Percentiles rank a stretch among this genome's conserved stretches.
Conservation (phyloP, 495 filamentous ascomycete genomes). For the Paragyromitra xinjiangensis region DNA sequence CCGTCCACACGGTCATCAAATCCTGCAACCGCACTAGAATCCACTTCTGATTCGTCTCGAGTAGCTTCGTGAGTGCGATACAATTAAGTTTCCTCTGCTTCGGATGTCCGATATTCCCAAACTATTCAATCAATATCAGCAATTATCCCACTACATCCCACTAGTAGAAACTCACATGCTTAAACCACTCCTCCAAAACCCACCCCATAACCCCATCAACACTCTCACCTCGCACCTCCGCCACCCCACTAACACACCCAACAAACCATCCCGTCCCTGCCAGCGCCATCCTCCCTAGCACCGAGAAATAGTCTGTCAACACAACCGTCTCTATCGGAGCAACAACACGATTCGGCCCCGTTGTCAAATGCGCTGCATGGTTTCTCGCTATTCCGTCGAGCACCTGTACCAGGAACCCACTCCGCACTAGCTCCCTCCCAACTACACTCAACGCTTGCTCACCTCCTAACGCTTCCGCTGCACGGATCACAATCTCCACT, state of each 20-base stretch:
- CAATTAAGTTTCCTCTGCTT: constrained; percentile 81
- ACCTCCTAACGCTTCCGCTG: constrained; percentile 74
- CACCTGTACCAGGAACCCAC: constrained; percentile 70
- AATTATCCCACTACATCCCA: not conserved
- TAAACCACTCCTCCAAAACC: constrained; percentile 88
- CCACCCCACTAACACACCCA: constrained; percentile 64
- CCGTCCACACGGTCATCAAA: constrained; percentile 75
- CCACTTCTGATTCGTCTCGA: constrained; percentile 67
- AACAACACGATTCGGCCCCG: constrained; percentile 73
- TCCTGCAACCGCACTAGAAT: constrained; percentile 70
- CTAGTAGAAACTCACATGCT: constrained; percentile 60
- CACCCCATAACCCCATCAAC: constrained; percentile 69
- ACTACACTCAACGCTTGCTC: constrained; percentile 70
- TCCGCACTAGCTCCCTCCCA: constrained; percentile 73
- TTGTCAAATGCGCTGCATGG: constrained; percentile 76
- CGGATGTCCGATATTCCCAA: constrained; percentile 79
- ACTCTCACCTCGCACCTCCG: constrained; percentile 56
- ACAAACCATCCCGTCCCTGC: constrained; percentile 73
- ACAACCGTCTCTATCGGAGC: constrained; percentile 72
- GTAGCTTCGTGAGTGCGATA: constrained; percentile 81
- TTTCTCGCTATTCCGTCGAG: constrained; percentile 75
- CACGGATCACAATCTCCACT: constrained; percentile 75
- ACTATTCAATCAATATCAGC: constrained; percentile 55
- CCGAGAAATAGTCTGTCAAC: constrained; percentile 81
- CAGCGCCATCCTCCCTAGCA: constrained; percentile 82